Conservation (phyloP, 306 rosid genomes). For the Quercus agrifolia region DNA sequence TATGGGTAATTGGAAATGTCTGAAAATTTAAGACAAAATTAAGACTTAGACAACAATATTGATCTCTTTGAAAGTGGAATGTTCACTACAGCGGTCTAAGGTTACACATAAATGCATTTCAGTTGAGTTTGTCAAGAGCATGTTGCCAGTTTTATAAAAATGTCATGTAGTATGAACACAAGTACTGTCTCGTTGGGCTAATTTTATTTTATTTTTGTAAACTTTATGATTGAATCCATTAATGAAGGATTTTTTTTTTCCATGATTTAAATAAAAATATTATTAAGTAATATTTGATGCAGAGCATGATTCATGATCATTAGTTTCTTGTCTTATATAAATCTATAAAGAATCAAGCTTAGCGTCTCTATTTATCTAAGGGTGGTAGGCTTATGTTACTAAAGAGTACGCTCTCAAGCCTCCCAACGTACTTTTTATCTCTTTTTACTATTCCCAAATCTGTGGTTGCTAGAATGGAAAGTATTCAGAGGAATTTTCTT, state of each 20-base stretch:
- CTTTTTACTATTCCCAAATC: no score
- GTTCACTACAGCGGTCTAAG: not conserved
- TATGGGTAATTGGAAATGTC: not conserved
- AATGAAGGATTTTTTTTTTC: not conserved
- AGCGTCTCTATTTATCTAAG: no score
- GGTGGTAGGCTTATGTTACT: no score
- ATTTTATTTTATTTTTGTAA: not conserved
- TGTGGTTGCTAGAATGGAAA: no score
- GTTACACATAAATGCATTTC: not conserved
- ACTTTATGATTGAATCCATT: not conserved
- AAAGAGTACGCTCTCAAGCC: no score
- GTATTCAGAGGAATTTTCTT: no score
- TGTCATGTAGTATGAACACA: not conserved
- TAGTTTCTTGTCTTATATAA: not conserved
- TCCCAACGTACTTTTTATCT: no score
- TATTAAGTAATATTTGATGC: not conserved
- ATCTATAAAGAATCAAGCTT: not conserved
- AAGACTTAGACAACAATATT: not conserved
- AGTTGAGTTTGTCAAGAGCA: not conserved
- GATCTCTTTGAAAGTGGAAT: not conserved
- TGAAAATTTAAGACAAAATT: not conserved
- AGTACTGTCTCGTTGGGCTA: not conserved
- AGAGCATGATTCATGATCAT: not conserved
- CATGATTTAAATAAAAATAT: not conserved
- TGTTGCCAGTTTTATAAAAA: not conserved